Evolutionary conservation across 441 rosid species (phyloP).

Genomic region (Capsella rubella): DNA sequence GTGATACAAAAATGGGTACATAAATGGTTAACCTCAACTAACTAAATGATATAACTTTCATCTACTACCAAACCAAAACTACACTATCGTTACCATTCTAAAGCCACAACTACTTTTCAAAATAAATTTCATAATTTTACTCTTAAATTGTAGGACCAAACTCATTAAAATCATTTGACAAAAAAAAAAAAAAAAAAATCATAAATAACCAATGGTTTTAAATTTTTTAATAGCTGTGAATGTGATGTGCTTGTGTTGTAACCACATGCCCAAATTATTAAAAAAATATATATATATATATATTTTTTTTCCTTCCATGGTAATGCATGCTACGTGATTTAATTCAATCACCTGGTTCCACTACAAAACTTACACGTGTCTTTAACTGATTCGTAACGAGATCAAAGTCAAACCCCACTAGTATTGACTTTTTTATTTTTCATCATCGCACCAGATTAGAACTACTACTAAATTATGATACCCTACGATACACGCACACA

Average conservation of each 20-base stretch:
- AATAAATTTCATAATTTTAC: neutral
- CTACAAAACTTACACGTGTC: slow-evolving; percentile 32
- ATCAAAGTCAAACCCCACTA: slow-evolving; percentile 43
- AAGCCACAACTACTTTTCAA: slow-evolving; percentile 13
- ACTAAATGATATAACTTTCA: slow-evolving; percentile 27
- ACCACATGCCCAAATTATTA: slow-evolving; percentile 37
- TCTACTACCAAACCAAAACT: slow-evolving; percentile 24
- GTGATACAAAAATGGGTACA: slow-evolving; percentile 24
- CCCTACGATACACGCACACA: slow-evolving; percentile 35
- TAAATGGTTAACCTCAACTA: slow-evolving; percentile 39
- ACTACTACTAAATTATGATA: slow-evolving; percentile 23
- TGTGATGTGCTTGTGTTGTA: slow-evolving; percentile 38
- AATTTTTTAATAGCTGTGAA: slow-evolving; percentile 11
- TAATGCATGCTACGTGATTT: slow-evolving; percentile 43
- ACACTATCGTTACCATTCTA: neutral
- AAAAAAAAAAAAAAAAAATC: neutral
- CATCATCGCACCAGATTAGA: slow-evolving; percentile 27
- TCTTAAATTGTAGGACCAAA: slow-evolving; percentile 6
- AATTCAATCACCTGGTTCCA: slow-evolving; percentile 30
- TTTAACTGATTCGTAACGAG: neutral
- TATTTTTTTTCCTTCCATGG: neutral
- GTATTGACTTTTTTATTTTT: slow-evolving; percentile 32
- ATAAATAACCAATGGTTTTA: slow-evolving; percentile 18
- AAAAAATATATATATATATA: too few relatives aligned
- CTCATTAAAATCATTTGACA: slow-evolving; percentile 2